Conservation (phyloP, 2,329 filamentous ascomycete species). For the Trichoderma sp. region DNA sequence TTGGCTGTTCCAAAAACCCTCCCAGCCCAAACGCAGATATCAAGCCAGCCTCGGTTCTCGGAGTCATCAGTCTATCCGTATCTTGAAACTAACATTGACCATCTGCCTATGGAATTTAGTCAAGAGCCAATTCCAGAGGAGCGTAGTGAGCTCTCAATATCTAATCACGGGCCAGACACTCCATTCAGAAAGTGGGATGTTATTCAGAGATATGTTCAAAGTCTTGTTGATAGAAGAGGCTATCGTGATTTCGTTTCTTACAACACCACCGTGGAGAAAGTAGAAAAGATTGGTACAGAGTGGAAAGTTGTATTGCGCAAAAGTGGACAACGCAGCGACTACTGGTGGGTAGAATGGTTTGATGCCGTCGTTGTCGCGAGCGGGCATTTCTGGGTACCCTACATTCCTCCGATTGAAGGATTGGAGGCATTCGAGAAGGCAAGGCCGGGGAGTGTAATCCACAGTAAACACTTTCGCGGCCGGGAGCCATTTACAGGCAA, state of each 20-base stretch:
- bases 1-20: slow-evolving; percentile 45
- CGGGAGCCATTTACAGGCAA: slow-evolving; percentile 45
- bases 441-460: slow-evolving; percentile 49
- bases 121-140: slow-evolving; percentile 51
- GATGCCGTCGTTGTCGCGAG: slow-evolving; percentile 60
- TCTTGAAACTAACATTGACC: slow-evolving; percentile 64
- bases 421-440: slow-evolving; percentile 45
- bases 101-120: slow-evolving; percentile 57
- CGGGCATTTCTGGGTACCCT: slow-evolving; percentile 60
- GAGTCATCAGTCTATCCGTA: slow-evolving; percentile 61
- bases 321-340: slow-evolving; percentile 41
- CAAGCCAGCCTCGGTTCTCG: slow-evolving; percentile 46
- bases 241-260: slow-evolving; percentile 53
- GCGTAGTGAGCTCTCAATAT: slow-evolving; percentile 31
- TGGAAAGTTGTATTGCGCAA: slow-evolving; percentile 52
- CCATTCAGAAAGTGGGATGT: slow-evolving; percentile 62
- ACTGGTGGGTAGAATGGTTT: slow-evolving; percentile 62
- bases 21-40: slow-evolving; percentile 44
- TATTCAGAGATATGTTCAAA: slow-evolving; percentile 53
- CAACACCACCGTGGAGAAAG: slow-evolving; percentile 60
- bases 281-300: slow-evolving; percentile 47
- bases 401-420: slow-evolving; percentile 49
- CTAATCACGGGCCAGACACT: slow-evolving; percentile 51
- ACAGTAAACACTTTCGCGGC: slow-evolving; percentile 54
- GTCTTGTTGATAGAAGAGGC: slow-evolving; percentile 49